These are phyloP conservation scores for Senecio squalidus DNA, from an alignment of 140 eudicot species.

Conservation along the genomic window DNA sequence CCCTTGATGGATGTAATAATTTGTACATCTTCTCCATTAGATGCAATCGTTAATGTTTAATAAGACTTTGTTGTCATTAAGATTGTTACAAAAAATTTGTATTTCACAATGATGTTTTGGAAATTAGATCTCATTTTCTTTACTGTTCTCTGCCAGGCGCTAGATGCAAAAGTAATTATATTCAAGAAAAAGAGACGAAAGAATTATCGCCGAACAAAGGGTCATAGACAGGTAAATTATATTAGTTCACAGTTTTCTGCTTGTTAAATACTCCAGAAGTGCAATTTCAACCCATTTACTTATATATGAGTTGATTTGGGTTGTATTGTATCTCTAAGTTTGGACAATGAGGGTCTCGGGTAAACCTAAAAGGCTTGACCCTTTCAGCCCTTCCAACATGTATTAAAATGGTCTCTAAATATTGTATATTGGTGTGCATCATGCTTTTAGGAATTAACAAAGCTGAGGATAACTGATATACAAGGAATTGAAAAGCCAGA, in stretches of 20 bases:
- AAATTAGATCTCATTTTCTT: background rate
- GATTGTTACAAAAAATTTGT: background rate
- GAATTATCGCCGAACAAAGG: slow-evolving; percentile 87
- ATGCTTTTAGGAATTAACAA: slow-evolving; percentile 63
- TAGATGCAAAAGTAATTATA: slow-evolving; percentile 92
- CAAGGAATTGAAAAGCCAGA: slow-evolving; percentile 84
- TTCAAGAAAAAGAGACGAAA: slow-evolving; percentile 94
- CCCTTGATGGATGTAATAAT: background rate
- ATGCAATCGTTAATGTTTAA: background rate
- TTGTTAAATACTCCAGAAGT: background rate
- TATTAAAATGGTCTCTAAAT: too few relatives aligned
- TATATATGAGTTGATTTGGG: too few relatives aligned
- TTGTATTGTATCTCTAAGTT: too few relatives aligned
- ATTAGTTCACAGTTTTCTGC: background rate
- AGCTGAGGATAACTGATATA: slow-evolving; percentile 73
- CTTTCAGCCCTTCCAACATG: too few relatives aligned
- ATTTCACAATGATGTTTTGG: background rate
- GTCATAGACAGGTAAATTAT: slow-evolving; percentile 82
- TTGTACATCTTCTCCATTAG: background rate
- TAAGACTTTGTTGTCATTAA: background rate
- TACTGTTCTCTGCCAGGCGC: slow-evolving; percentile 45
- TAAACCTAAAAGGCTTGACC: too few relatives aligned
- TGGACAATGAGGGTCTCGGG: too few relatives aligned
- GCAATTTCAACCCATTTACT: background rate
- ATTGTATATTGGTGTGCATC: background rate